Base-by-base conservation (phyloP, 2,329 filamentous ascomycete genomes). In the Neoarthrinium moseri region DNA sequence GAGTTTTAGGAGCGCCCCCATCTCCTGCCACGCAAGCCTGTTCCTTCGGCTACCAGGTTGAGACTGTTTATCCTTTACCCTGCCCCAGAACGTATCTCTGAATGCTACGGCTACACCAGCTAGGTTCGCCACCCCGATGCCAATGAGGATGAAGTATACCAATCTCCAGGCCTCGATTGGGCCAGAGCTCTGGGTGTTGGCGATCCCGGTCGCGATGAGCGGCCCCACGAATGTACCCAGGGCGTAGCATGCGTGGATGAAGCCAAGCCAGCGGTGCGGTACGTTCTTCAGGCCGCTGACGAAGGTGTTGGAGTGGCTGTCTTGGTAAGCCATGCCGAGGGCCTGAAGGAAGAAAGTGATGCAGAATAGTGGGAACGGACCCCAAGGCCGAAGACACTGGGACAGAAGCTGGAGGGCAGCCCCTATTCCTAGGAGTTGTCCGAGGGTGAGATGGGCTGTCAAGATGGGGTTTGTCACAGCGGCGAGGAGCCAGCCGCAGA, bases 181-280 rank as follows among this genome's bases (percentile, higher is more conserved):
- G 26, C 49, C 37, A 6, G 52, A 39, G 1, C 64, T 61, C 1
- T 53, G 35, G 4, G 55, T 57, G 2, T 58, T 63, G 0, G 78
- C 77, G n/a, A 83, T 66, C 0, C 69, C 70, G 0, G 73, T 78
- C 1, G 73, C 72, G 2, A 74, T 71, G 37, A 86, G 79, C 0
- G 81, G 81, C 0, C 73, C 75, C 4, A 80, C 69, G 2, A 85
- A 68, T 37, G 75, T 77, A 0, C 82, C 81, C 0, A 75, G 71
- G 55, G 69, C 70, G 53, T 82, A 86, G 71, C 80, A 81, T 7
- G 80, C 82, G 50, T 86, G 83, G 13, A 86, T 82, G 44, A 84
- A 77, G 0, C 80, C 77, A 0, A 86, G 66, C 76, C 80, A 84
- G 4, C 80, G 66, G 55, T 86, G 80, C 0, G 80, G 75, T 0